Evolutionary conservation across 345 rosid species (phyloP), one percentile per base, ranked within the genome.

Genomic region (Zanthoxylum bungeanum): DNA sequence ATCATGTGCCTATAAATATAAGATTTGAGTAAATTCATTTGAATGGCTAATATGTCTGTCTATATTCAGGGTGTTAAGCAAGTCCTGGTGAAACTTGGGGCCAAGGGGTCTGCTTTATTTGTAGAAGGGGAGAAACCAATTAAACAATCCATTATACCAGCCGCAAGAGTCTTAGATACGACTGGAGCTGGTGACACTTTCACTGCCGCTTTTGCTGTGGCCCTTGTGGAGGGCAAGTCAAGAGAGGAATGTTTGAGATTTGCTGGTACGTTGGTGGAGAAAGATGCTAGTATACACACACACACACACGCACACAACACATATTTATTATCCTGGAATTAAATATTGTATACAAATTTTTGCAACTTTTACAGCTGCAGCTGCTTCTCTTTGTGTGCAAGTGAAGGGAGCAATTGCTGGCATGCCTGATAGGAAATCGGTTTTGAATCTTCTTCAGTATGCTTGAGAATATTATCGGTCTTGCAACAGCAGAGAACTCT

Each of bases 171-270:
- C 12, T 49, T 92, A 1, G 99, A 95, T 83, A 91, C 99, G 2
- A 95, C 99, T 11, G 99, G 99, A 66, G 99, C 99, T 1, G 99
- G 99, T 8, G 99, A 95, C 80, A 95, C 99, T 42, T 95, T 89
- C 72, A 95, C 98, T 3, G 96, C 99, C 39, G 86, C 99, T 11
- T 95, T 92, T 84, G 97, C 98, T 14, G 99, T 95, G 78, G 96
- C 98, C 47, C 77, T 89, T 66, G 88, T 88, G 3, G 98, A 95
- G 81, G 99, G 98, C 60, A 95, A 85, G 74, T 70, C 92, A 24
- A 82, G 71, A 82, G 84, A 74, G 72, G 92, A 87, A 74, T 89
- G 93, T 80, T 75, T 92, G 84, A 87, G 82, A 88, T 95, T 89
- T 84, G 99, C 99, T 21, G 95, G 97, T 94, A 86, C 55, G 72